These are phyloP conservation scores for Eremothecium sinecaudum DNA, from an alignment of 1,139 yeast genomes.

Conservation along the genomic window DNA sequence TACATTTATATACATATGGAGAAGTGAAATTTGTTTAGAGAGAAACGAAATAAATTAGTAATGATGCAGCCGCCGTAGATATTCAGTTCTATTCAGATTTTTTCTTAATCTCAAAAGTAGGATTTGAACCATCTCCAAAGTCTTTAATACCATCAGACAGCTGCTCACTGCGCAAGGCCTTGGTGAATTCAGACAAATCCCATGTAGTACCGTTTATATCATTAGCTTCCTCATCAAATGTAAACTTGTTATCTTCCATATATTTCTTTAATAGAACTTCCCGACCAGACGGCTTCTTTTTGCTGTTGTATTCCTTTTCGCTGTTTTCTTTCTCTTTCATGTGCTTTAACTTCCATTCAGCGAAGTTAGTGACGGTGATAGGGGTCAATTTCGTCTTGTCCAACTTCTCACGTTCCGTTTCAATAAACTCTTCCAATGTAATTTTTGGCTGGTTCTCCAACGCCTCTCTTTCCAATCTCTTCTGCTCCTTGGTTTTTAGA, in stretches of 20 bases:
- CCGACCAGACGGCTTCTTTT: constrained; percentile 46
- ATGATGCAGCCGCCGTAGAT: constrained; percentile 13
- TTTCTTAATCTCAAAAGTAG: constrained; percentile 28
- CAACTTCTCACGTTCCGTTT: constrained; percentile 80
- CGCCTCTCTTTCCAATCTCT: constrained; percentile 79
- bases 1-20: constrained; percentile 1
- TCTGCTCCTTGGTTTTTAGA: constrained; percentile 92
- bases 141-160: constrained; percentile 31
- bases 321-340: constrained; percentile 52
- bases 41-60: too few relatives aligned
- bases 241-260: constrained; percentile 43
- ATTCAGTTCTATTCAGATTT: constrained; percentile 8
- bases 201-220: constrained; percentile 51
- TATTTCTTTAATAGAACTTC: constrained; percentile 71
- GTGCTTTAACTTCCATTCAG: constrained; percentile 73
- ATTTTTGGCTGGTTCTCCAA: constrained; percentile 81
- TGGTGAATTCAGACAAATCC: constrained; percentile 51
- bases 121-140: constrained; percentile 36
- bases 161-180: constrained; percentile 25
- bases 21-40: not conserved
- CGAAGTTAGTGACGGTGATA: constrained; percentile 74
- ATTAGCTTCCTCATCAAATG: constrained; percentile 40
- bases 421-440: constrained; percentile 91
- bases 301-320: constrained; percentile 44
- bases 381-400: constrained; percentile 77